A percentile compares a stretch with the other conserved stretches of the same genome.
Conservation (phyloP, 1,284 basidiomycete genomes). For the Ganoderma lingzhi region DNA sequence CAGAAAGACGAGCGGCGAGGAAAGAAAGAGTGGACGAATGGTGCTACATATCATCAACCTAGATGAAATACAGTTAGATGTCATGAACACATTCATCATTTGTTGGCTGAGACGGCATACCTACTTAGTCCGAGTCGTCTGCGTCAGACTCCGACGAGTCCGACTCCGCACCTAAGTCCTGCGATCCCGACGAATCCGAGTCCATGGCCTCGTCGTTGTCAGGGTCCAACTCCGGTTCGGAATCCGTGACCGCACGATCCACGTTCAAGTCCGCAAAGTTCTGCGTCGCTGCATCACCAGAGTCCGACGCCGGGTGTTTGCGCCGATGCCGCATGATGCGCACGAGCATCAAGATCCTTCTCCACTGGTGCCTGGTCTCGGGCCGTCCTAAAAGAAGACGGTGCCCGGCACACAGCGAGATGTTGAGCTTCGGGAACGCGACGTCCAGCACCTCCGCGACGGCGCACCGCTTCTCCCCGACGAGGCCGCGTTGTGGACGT, state of each 20-base stretch:
- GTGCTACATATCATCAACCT: not conserved
- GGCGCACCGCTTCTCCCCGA: not conserved
- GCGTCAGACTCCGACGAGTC: not conserved
- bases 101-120: not conserved
- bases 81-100: not conserved
- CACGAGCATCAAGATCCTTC: not conserved
- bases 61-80: not conserved
- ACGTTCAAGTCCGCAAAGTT: not conserved
- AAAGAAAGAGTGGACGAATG: too few species aligned
- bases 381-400: not conserved
- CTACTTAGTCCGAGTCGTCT: not conserved
- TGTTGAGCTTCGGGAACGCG: not conserved
- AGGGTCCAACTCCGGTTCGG: not conserved
- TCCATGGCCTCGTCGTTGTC: not conserved
- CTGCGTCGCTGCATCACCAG: not conserved
- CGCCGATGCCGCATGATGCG: not conserved
- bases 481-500: not conserved
- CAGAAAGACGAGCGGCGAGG: too few species aligned
- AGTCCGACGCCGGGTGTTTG: not conserved
- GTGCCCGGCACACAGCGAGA: not conserved
- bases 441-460: not conserved
- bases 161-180: not conserved
- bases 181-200: not conserved
- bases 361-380: not conserved
- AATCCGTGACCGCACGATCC: not conserved